Evolutionary conservation across 164 flowering plant genomes (phyloP), one percentile per base, ranked within the genome.

Genomic region (Magnolia officinalis): DNA sequence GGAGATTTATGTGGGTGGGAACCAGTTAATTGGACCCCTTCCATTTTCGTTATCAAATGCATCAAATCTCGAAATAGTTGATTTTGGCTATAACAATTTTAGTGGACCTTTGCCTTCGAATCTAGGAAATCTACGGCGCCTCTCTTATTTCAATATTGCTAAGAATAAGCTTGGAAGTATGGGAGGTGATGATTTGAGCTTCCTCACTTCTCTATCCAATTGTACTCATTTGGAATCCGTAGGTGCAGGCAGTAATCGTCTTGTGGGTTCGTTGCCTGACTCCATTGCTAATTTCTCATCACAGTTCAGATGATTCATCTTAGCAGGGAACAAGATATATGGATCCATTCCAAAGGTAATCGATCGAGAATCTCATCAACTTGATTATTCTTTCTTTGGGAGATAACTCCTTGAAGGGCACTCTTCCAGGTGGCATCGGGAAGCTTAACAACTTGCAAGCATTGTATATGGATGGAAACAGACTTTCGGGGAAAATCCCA

Each of bases 331-430:
- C 69, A 26, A n/a, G n/a, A 37, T 87, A 75, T 50, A 8, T 49
- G 85, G 90, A 67, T 50, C 13, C 16, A 84, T 87, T 14, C 87
- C 88, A 11, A 2, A n/a, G 13, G 82, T 77, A 31, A 75, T 89
- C 8, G 81, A 75, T 89, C 8, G 81, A 66, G 4, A 85, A 83
- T 18, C 82, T 86, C n/a, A 70, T 67, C 2, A 79, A 74, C 45
- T 77, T 89, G 59, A 37, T 2, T 0, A 0, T 0, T 0, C 64
- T 86, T 13, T 58, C 29, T 2, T 4, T 86, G n/a, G 20, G 26
- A 9, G 1, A 26, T 0, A 26, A 26, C 29, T 26, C 29, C 29
- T 26, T 26, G 29, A 26, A 26, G 29, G 29, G 29, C 29, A 26
- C 29, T 26, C 29, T 26, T 26, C 29, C 29, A 26, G 29, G 1